Evolutionary conservation across 2,329 filamentous ascomycete genomes (phyloP).

Genomic region (Cercospora nicotianae): DNA sequence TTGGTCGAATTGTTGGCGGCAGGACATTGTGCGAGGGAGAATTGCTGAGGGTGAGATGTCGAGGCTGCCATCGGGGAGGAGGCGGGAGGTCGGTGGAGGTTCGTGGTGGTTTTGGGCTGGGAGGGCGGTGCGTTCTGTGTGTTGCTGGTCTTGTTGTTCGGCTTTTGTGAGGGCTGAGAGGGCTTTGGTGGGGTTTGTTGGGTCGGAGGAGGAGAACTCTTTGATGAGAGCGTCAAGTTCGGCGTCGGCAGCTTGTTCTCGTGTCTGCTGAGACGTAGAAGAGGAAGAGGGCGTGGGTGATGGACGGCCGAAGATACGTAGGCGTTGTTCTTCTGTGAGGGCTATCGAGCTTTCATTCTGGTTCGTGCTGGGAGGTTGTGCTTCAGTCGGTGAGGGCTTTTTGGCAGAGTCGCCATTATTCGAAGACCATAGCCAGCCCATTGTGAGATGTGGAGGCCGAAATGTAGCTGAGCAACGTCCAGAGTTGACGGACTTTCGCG

Average conservation of each 20-base stretch:
- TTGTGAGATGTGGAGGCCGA: constrained; percentile 11
- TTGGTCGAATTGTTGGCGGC: constrained; percentile 83
- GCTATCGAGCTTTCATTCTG: constrained; percentile 18
- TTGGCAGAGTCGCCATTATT: constrained; percentile 13
- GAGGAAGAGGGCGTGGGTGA: constrained; percentile 27
- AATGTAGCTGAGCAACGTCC: background rate
- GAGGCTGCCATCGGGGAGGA: constrained; percentile 33
- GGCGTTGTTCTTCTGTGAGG: constrained; percentile 34
- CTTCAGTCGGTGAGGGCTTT: background rate
- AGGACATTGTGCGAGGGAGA: constrained; percentile 82
- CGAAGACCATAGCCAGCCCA: constrained; percentile 36
- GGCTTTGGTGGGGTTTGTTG: constrained; percentile 17
- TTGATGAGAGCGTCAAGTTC: constrained; percentile 57
- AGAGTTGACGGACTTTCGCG: background rate
- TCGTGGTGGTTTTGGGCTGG: constrained; percentile 17
- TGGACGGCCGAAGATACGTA: constrained; percentile 35
- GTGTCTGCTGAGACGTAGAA: constrained; percentile 31
- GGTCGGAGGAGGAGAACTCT: constrained; percentile 43
- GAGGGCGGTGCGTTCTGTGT: background rate
- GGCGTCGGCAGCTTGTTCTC: constrained; percentile 52
- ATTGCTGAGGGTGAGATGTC: constrained; percentile 60
- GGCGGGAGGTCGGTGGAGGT: constrained; percentile 25
- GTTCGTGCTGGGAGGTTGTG: background rate
- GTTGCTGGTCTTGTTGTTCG: constrained; percentile 22
- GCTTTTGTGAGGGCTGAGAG: constrained; percentile 21